Percentiles rank a stretch among this genome's conserved stretches.
phyloP scores from a whole-genome alignment of 768 basidiomycete species.

The Mycena chlorophos region DNA sequence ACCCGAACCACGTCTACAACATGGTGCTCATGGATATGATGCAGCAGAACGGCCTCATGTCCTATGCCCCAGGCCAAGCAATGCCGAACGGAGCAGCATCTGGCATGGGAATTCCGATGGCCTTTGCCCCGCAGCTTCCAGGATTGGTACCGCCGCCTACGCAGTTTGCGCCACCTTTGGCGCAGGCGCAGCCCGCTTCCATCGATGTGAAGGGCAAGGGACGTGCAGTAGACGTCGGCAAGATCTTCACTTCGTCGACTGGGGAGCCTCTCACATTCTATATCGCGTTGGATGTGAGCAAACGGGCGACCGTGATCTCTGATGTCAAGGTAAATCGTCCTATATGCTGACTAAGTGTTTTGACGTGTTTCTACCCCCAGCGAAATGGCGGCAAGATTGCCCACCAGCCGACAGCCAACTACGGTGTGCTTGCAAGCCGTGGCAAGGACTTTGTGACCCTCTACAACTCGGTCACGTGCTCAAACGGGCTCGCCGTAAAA shows the following conservation, averaged over 20 bases:
- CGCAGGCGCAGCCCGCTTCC: constrained; percentile 4
- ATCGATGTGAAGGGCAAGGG: constrained; percentile 17
- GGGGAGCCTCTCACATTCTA: constrained; percentile 56
- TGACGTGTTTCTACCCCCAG: constrained; percentile 41
- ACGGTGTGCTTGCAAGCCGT: constrained; percentile 54
- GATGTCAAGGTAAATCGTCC: constrained; percentile 57
- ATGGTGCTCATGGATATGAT: constrained; percentile 4
- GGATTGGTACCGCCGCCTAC: constrained; percentile 7
- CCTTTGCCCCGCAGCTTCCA: constrained; percentile 4
- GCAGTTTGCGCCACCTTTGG: constrained; percentile 2
- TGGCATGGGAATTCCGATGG: neutral
- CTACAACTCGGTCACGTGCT: constrained; percentile 32
- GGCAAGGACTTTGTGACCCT: constrained; percentile 54
- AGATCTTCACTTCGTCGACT: constrained; percentile 45
- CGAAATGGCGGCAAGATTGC: constrained; percentile 66
- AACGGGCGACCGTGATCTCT: constrained; percentile 49
- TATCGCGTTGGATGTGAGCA: constrained; percentile 66
- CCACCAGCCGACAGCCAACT: constrained; percentile 57
- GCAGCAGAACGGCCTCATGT: neutral
- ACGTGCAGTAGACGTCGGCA: neutral
- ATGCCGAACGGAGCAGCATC: no score
- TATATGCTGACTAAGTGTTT: neutral
- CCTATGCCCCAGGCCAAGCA: neutral
- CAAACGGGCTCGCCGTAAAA: constrained; percentile 49
- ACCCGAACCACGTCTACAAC: neutral